Base-by-base conservation (phyloP, 2,329 filamentous ascomycete species). In the Acrodontium crateriforme region DNA sequence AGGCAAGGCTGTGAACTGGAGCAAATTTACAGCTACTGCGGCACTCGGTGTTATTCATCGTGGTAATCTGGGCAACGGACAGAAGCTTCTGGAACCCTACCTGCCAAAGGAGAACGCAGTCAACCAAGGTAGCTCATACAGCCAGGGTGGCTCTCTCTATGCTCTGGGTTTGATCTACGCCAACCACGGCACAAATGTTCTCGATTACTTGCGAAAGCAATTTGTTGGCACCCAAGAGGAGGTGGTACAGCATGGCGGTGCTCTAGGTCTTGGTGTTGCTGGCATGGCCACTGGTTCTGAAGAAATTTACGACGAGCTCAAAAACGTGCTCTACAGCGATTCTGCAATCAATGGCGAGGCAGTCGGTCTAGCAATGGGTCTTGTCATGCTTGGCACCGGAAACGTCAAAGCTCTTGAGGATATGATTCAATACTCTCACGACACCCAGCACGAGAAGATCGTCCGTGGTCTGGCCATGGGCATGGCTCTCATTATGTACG, bases 401-500 rank as follows among this genome's bases (percentile, higher is more conserved):
- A 93, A 94, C 52, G 77, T 84, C 50, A 84, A 81, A 53, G 85
- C 84, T 6, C 61, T 98, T 6, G 83, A 94, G 50, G 83, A 92
- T 44, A 94, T 98, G 87, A 89, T 94, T 33, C 79, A 84, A 25
- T 98, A 98, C 50, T 84, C 89, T 3, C 89, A 94, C 49, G 89
- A 98, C 43, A 98, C 89, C 1, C 87, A 91, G 37, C 89, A 98
- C 59, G 89, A 98, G 64, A 98, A 98, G 69, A 95, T 92, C 49
- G 84, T 98, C 14, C 83, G 89, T 27, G 89, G 89, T 51, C 72
- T 94, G 34, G 87, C 89, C 17, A 71, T 98, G 41, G 89, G 89
- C 34, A 95, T 98, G 83, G 84, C 89, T 8, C 65, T 98, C 34
- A 93, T 98, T 62, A 95, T 95, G 87, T 98, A 89, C 46, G 84